Percentiles rank a stretch among this genome's conserved stretches.
These are phyloP conservation scores for Claviceps purpurea DNA, from an alignment of 2,329 filamentous ascomycete species.

Conservation along the genomic window DNA sequence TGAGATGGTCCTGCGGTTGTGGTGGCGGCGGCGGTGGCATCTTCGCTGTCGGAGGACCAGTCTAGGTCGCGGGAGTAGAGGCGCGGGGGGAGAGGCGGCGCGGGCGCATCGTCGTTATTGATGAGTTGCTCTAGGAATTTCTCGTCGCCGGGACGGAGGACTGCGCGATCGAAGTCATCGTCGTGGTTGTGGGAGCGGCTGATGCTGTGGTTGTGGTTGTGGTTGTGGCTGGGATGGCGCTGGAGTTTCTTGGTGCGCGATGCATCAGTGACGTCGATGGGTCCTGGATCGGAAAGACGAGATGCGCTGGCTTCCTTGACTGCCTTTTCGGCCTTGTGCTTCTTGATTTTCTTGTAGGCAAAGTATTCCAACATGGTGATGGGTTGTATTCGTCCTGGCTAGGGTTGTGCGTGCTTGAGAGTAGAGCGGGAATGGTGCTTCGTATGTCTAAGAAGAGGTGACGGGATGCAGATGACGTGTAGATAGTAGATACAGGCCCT, in stretches of 20 bases:
- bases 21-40: slow-evolving; percentile 7
- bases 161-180: slow-evolving; percentile 17
- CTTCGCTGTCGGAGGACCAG: slow-evolving; percentile 26
- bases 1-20: slow-evolving; percentile 12
- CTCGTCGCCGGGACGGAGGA: slow-evolving; percentile 45
- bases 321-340: slow-evolving; percentile 38
- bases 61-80: slow-evolving; percentile 36
- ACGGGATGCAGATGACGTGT: no score
- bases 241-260: not conserved
- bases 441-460: no score
- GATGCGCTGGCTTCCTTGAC: slow-evolving; percentile 11
- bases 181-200: slow-evolving; percentile 6
- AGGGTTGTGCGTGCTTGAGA: no score
- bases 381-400: no score
- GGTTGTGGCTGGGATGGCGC: not conserved
- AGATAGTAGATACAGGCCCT: no score
- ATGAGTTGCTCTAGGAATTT: slow-evolving; percentile 43
- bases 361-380: slow-evolving; percentile 49
- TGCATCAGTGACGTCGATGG: slow-evolving; percentile 3
- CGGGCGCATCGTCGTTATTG: slow-evolving; percentile 25
- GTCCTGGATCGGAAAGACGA: slow-evolving; percentile 8
- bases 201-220: not conserved
- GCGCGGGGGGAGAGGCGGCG: slow-evolving; percentile 42
- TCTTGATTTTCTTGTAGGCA: slow-evolving; percentile 48
- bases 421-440: no score